phyloP scores from a whole-genome alignment of 441 rosid genomes.

The Raphanus hybrid region DNA sequence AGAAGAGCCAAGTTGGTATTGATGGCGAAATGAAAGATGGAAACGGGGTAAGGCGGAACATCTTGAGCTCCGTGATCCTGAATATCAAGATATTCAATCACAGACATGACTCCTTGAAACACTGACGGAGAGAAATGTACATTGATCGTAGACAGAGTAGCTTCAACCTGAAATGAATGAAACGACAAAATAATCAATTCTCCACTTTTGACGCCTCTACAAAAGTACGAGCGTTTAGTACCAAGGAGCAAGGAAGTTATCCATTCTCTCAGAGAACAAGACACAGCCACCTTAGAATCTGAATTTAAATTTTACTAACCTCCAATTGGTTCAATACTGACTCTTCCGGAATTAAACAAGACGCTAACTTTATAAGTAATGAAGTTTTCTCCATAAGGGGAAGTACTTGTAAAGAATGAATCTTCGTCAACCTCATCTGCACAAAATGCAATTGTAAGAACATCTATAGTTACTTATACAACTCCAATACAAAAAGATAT shows the following conservation, averaged over 20 bases:
- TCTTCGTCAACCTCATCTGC: constrained; percentile 66
- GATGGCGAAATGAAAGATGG: constrained; percentile 53
- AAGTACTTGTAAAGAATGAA: constrained; percentile 49
- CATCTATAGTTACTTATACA: constrained; percentile 31
- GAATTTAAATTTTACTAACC: constrained; percentile 55
- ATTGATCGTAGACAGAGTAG: constrained; percentile 48
- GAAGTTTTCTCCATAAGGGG: constrained; percentile 66
- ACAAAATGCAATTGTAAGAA: constrained; percentile 36
- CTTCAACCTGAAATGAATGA: constrained; percentile 64
- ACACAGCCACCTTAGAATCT: constrained; percentile 21
- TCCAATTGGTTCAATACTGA: constrained; percentile 71
- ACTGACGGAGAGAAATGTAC: constrained; percentile 67
- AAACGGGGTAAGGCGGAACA: constrained; percentile 40
- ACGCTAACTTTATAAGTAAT: constrained; percentile 54
- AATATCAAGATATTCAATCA: constrained; percentile 57
- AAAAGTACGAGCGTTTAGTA: background rate
- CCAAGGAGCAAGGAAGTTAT: too few species aligned
- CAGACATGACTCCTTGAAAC: constrained; percentile 55
- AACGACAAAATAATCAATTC: constrained; percentile 23
- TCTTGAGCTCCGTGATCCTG: constrained; percentile 49
- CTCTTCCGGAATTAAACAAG: constrained; percentile 75
- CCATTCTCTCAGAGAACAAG: too few species aligned
- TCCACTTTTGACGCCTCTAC: constrained; percentile 10
- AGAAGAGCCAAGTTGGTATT: constrained; percentile 57
- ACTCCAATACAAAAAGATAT: constrained; percentile 9